These are phyloP conservation scores for Saturnispora gosingensis DNA, from an alignment of 805 yeast species.

Conservation along the genomic window DNA sequence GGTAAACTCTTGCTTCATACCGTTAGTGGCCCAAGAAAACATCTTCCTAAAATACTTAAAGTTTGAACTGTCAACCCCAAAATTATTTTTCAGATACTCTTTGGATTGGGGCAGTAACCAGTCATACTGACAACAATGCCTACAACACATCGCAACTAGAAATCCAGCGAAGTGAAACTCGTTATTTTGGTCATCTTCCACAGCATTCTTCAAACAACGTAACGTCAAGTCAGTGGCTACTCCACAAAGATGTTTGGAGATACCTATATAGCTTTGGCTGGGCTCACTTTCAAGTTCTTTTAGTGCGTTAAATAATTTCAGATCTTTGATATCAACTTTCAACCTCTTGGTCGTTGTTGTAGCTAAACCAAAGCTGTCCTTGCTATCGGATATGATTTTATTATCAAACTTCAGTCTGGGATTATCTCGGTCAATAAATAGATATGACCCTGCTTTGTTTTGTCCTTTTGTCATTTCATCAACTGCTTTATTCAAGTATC, in stretches of 20 bases:
- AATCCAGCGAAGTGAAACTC: conserved; percentile 36
- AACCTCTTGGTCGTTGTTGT: conserved; percentile 31
- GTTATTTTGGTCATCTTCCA: conserved; percentile 7
- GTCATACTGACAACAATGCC: conserved; percentile 70
- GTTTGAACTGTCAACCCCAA: conserved; percentile 26
- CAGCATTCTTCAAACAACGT: conserved; percentile 40
- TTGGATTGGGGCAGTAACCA: conserved; percentile 42
- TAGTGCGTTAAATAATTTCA: conserved; percentile 41
- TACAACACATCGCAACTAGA: conserved; percentile 86
- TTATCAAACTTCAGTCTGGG: conserved; percentile 72
- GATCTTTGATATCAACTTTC: conserved; percentile 74
- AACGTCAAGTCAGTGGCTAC: conserved; percentile 87
- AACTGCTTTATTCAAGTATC: conserved; percentile 42
- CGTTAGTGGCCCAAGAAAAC: conserved; percentile 87
- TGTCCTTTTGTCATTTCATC: conserved; percentile 10
- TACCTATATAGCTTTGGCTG: conserved; percentile 35
- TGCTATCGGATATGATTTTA: conserved; percentile 50
- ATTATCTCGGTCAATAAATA: conserved; percentile 68
- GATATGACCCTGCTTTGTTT: conserved; percentile 24
- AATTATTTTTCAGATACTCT: conserved; percentile 27
- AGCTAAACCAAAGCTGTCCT: conserved; percentile 15
- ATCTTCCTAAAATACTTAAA: conserved; percentile 41
- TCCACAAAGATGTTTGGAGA: conserved; percentile 88
- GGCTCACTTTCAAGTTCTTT: conserved; percentile 15
- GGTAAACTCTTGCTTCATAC: conserved; percentile 35